phyloP scores from a whole-genome alignment of 768 basidiomycete species.

The Trametes cinnabarina region DNA sequence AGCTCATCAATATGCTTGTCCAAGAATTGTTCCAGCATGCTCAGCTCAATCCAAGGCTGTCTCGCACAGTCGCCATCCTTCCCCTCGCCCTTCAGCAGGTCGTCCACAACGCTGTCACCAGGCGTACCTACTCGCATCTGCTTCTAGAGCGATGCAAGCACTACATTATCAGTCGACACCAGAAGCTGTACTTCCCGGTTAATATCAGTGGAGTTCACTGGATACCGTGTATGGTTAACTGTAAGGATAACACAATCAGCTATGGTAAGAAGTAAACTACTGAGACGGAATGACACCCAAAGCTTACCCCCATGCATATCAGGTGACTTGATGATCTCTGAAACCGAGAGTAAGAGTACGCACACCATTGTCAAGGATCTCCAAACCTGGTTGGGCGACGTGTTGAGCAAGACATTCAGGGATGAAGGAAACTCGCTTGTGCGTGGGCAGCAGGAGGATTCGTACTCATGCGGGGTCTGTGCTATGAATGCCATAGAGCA shows the following conservation, averaged over 20 bases:
- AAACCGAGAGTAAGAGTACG: background rate
- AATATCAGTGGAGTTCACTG: conserved; percentile 14
- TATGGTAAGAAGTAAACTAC: conserved; percentile 6
- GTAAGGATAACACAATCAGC: background rate
- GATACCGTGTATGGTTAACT: conserved; percentile 14
- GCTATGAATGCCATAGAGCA: conserved; percentile 14
- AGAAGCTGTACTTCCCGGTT: background rate
- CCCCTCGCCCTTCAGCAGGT: background rate
- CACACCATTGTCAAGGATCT: background rate
- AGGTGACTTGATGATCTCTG: background rate
- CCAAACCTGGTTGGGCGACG: background rate
- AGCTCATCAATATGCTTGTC: conserved; percentile 7
- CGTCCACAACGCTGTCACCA: background rate
- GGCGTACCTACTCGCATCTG: background rate
- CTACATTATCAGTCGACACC: background rate
- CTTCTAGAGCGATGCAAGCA: background rate
- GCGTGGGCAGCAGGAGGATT: conserved; percentile 8
- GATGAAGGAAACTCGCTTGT: background rate
- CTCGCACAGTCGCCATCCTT: background rate
- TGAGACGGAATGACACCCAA: background rate
- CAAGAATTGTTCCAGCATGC: background rate
- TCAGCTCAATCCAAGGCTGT: background rate
- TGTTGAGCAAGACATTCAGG: background rate
- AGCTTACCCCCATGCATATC: background rate
- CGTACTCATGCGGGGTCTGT: conserved; percentile 17